These are phyloP conservation scores for Linaria vulgaris DNA, from an alignment of 257 asterid species.

Conservation along the genomic window DNA sequence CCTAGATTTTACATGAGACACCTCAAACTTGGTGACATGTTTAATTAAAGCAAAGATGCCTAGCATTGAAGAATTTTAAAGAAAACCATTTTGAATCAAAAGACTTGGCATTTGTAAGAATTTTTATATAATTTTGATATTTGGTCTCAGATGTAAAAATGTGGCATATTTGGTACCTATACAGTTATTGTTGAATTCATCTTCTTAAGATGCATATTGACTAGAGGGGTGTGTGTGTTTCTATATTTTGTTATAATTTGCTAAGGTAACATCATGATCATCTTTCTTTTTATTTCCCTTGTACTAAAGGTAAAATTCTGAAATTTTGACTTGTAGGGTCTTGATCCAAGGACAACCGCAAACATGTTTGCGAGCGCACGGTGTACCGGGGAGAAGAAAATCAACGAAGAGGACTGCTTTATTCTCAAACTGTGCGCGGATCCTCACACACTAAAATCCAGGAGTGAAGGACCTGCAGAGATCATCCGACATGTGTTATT, in stretches of 20 bases:
- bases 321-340: slow-evolving; percentile 35
- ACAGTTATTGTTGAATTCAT: too few species aligned
- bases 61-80: too few species aligned
- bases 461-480: slow-evolving; percentile 62
- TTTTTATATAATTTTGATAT: neutral
- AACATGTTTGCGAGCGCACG: slow-evolving; percentile 53
- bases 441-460: slow-evolving; percentile 45
- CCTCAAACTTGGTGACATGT: neutral
- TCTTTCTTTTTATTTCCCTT: neutral
- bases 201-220: too few species aligned
- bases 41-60: neutral
- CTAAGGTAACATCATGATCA: neutral
- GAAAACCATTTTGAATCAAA: neutral
- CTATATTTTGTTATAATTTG: neutral
- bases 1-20: neutral
- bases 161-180: too few species aligned
- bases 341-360: slow-evolving; percentile 57
- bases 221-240: too few species aligned
- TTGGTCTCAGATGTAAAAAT: too few species aligned
- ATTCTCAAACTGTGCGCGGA: slow-evolving; percentile 52
- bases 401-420: slow-evolving; percentile 56
- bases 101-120: neutral
- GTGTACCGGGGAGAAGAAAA: slow-evolving; percentile 57
- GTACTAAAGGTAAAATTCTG: neutral
- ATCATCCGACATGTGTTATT: slow-evolving; percentile 51